Base-by-base conservation (phyloP, 352 stramenopile species). In the Globisporangium rhizosaccharum region DNA sequence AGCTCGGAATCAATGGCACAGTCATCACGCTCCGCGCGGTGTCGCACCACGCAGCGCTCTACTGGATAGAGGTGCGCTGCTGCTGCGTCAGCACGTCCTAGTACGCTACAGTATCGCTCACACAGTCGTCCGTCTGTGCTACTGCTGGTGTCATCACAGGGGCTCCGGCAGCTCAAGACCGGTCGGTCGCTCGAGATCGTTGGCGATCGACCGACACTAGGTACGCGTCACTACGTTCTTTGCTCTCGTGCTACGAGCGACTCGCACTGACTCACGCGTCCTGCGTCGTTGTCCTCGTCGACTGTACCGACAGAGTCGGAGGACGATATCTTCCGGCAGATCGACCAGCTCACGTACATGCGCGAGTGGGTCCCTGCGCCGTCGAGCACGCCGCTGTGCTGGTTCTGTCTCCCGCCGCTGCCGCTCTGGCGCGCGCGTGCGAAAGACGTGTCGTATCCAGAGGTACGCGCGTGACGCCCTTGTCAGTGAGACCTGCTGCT, bases 321-420 rank as follows among this genome's bases (percentile, higher is more conserved):
- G 61, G 81, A 91, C 11, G 77, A 88, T 25, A 83, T 91, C 14
- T 91, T 89, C 30, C 63, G 70, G 23, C 76, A 89, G 58, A 91
- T 91, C 23, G 81, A 91, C 59, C 71, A 82, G 26, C 59, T 91
- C 23, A 65, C 79, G 36, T 68, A 69, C 20, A 25, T 77, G 44
- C 77, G 80, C n/a, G 76, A 90, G 46, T 87, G 72, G 72, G 51
- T 60, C 28, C 72, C 69, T 0, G 68, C 71, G 23, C 71, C 77
- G 47, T 60, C 73, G 17, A 57, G 62, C 17, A 56, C 66, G 0
- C 48, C 61, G 20, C 61, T 83, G 18, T 87, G 76, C 44, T 71
- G 71, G 8, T 63, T 78, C 45, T 73, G 51, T 15, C 25, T 57
- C 11, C 51, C 51, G 36, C 51, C 51, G 14, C 51, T 57, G 51